A percentile compares a stretch with the other conserved stretches of the same genome.
phyloP scores from a whole-genome alignment of 139 green algal genomes.

The Coccomyxa sp. region DNA sequence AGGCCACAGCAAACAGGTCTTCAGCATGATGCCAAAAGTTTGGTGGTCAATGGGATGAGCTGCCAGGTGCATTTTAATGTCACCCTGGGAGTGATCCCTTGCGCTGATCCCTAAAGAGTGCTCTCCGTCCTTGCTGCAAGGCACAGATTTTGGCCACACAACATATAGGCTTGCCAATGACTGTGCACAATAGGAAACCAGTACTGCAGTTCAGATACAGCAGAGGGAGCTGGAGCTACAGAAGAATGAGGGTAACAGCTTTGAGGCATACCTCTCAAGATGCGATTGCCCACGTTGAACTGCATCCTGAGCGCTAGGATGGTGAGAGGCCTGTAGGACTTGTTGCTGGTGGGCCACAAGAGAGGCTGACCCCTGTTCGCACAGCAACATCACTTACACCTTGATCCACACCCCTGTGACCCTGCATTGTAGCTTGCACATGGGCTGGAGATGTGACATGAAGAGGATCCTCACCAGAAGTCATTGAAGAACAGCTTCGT shows the following conservation, averaged over 20 bases:
- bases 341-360: conserved; percentile 57
- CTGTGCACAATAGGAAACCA: no score
- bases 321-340: conserved; percentile 73
- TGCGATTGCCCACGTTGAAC: background rate
- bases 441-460: background rate
- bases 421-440: no score
- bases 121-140: no score
- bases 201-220: no score
- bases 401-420: no score
- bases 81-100: no score
- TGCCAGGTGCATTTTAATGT: no score
- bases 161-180: no score
- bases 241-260: background rate
- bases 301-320: conserved; percentile 49
- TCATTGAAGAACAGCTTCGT: conserved; percentile 47
- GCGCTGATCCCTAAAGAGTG: no score
- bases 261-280: background rate
- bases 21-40: background rate
- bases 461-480: conserved; percentile 55
- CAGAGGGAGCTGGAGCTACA: no score
- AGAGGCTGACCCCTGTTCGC: conserved; percentile 67
- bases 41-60: background rate
- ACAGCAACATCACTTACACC: background rate
- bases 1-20: background rate
- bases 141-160: no score